Conservation (phyloP, 208 protist species). For the Leptomonas pyrrhocoris region DNA sequence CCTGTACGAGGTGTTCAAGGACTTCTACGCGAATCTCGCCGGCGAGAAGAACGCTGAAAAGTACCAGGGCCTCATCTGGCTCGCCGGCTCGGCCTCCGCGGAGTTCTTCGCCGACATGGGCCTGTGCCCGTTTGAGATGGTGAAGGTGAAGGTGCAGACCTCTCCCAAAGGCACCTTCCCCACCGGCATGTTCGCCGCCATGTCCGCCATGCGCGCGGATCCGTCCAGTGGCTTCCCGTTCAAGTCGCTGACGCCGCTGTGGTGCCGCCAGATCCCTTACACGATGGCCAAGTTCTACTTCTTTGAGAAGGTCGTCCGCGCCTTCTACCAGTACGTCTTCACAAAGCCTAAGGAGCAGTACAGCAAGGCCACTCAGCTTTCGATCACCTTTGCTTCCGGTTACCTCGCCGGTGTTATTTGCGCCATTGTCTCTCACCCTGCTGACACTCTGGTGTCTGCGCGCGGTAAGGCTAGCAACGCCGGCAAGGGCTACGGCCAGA, state of each 20-base stretch:
- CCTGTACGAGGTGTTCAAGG: conserved; percentile 96
- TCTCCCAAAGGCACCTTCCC: conserved; percentile 83
- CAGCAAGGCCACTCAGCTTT: conserved; percentile 87
- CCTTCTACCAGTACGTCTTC: conserved; percentile 91
- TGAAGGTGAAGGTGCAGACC: conserved; percentile 94
- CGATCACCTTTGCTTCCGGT: conserved; percentile 93
- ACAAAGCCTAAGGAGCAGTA: conserved; percentile 78
- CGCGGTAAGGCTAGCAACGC: conserved; percentile 89
- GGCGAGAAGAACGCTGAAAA: conserved; percentile 84
- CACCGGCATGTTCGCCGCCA: conserved; percentile 65
- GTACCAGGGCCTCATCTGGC: conserved; percentile 85
- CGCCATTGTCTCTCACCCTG: conserved; percentile 96
- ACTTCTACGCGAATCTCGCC: conserved; percentile 84
- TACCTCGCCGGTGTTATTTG: conserved; percentile 95
- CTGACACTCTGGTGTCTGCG: conserved; percentile 94
- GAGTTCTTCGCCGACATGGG: conserved; percentile 97
- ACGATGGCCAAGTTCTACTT: conserved; percentile 96
- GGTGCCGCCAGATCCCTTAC: conserved; percentile 96
- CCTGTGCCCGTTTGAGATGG: conserved; percentile 95
- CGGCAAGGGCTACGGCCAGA: conserved; percentile 78
- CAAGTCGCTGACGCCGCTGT: conserved; percentile 90
- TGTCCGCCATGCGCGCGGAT: conserved; percentile 74
- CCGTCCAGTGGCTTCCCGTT: conserved; percentile 85
- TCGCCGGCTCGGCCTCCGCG: conserved; percentile 92
- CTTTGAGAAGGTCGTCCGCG: conserved; percentile 87